Percentiles rank a stretch among this genome's conserved stretches.
Evolutionary conservation across 495 filamentous ascomycete genomes (phyloP).

Genomic region (Aspergillus affinis): DNA sequence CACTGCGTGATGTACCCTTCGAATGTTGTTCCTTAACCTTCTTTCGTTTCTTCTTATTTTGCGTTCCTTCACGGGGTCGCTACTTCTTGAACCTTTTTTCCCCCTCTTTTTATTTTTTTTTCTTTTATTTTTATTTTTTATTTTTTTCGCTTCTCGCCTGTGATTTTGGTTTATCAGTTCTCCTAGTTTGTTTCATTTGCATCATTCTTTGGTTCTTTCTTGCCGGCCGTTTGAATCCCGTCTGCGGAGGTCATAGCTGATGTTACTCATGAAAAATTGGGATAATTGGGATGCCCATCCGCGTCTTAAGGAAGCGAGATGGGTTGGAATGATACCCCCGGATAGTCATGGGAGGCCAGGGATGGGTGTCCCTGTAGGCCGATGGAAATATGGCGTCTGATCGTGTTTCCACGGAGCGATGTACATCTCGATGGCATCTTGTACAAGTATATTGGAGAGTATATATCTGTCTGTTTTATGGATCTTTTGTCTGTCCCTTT

Average conservation of each 20-base stretch:
- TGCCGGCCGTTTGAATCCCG: constrained; percentile 5
- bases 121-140: no score
- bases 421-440: no score
- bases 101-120: no score
- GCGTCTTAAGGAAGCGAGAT: background rate
- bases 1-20: constrained; percentile 24
- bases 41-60: constrained; percentile 5
- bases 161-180: constrained; percentile 14
- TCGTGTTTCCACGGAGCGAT: no score
- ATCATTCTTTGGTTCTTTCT: constrained; percentile 11
- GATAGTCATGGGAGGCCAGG: no score
- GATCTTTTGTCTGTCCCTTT: no score
- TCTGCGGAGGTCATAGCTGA: constrained; percentile 17
- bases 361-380: no score
- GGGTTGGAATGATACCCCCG: constrained; percentile 5
- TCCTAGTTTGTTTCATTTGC: constrained; percentile 6
- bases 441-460: no score
- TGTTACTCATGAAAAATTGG: constrained; percentile 24
- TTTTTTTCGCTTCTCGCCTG: constrained; percentile 8
- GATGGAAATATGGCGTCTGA: no score
- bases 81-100: no score
- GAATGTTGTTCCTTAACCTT: constrained; percentile 11
- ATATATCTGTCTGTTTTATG: no score
- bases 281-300: constrained; percentile 9
- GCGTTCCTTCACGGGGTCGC: no score